Evolutionary conservation across 805 yeast genomes (phyloP), one percentile per base, ranked within the genome.

Genomic region (Millerago galiae): DNA sequence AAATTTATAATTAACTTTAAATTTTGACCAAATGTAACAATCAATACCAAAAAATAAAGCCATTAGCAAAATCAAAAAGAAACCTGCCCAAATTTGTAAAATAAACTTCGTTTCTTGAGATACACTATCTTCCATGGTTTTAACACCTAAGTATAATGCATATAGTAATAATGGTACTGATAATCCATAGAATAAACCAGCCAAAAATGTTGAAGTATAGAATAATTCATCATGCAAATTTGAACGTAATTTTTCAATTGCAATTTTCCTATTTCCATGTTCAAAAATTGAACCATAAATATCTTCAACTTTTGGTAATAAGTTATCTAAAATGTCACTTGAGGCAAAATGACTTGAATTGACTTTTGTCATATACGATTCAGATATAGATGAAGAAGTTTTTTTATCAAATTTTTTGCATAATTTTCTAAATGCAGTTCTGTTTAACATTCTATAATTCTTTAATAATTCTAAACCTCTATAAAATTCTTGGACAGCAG

Each of bases 81-180:
- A 89, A 1, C 98, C 98, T 8, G 83, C 97, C 95, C 96, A 93
- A 3, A 93, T 71, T 54, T 95, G 98, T 33, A 91, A 61, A 43
- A 91, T 55, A 45, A 65, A 81, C 35, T 61, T 65, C 0, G 81
- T 84, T 47, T 81, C 83, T 0, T 77, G 76, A 3, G 77, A 58
- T 1, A 57, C 58, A 0, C 71, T 67, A 14, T 66, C 60, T 12
- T 62, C 56, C 1, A 70, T 47, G 18, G 72, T 72, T 15, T 58
- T 43, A 10, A 81, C 61, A 0, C 81, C 89, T 4, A 63, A 49
- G 41, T 70, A 72, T 2, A 87, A 43, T 0, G 84, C 82, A 42
- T 79, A 72, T 1, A 70, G 57, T n/a, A 85, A 65, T 14, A 93
- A 63, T 1, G 95, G 91, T 3, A 83, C 36, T 0, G 87, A 74